Evolutionary conservation across 495 filamentous ascomycete genomes (phyloP).

Genomic region (Terfezia boudieri): DNA sequence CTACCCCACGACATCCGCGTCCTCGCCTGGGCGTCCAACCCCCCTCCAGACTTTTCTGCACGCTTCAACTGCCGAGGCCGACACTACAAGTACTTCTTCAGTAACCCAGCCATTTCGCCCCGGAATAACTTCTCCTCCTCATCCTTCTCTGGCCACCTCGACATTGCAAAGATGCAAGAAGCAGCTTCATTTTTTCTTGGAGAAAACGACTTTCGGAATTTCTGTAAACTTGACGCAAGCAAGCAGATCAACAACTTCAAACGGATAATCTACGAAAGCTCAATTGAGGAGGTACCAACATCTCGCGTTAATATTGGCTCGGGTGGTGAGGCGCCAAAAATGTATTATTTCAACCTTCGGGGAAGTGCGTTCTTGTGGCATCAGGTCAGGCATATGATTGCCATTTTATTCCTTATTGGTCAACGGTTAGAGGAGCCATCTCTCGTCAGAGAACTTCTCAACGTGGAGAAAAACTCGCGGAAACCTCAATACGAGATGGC

Average conservation of each 20-base stretch:
- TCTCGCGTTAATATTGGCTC: not conserved
- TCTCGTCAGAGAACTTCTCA: constrained; percentile 47
- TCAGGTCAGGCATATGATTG: constrained; percentile 81
- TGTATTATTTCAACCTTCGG: constrained; percentile 68
- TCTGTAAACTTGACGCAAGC: constrained; percentile 70
- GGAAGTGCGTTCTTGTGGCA: constrained; percentile 97
- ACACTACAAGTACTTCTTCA: constrained; percentile 91
- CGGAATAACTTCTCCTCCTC: not conserved
- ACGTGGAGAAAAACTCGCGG: constrained; percentile 41
- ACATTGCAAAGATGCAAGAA: constrained; percentile 66
- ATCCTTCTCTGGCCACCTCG: constrained; percentile 36
- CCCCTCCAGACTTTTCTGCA: constrained; percentile 59
- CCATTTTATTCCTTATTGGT: constrained; percentile 70
- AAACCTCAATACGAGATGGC: constrained; percentile 81
- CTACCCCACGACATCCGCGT: constrained; percentile 76
- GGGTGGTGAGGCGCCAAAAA: constrained; percentile 27
- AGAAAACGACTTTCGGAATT: constrained; percentile 83
- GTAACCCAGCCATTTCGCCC: constrained; percentile 50
- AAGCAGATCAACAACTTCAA: constrained; percentile 72
- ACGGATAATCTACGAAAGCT: constrained; percentile 49
- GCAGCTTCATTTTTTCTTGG: constrained; percentile 64
- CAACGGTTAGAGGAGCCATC: constrained; percentile 64
- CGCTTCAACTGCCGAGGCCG: constrained; percentile 83
- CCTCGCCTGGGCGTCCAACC: constrained; percentile 77
- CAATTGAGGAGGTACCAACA: constrained; percentile 40